These are phyloP conservation scores for Phtheirospermum japonicum DNA, from an alignment of 257 asterid species.

Conservation along the genomic window DNA sequence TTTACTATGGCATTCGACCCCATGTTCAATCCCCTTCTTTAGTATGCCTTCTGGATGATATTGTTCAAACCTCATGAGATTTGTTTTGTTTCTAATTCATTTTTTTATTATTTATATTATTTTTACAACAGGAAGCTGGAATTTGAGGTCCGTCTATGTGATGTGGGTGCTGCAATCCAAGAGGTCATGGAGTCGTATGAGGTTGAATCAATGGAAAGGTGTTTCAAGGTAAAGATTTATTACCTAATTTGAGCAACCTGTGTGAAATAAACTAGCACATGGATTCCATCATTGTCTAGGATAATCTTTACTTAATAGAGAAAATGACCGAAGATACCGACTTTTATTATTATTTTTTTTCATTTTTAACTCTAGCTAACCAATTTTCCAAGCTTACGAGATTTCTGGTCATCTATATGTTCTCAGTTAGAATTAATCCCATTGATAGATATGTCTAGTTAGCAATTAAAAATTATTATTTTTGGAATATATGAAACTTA, in stretches of 20 bases:
- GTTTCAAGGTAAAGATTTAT: slow-evolving; percentile 65
- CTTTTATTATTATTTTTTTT: too few relatives aligned
- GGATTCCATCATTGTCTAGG: too few relatives aligned
- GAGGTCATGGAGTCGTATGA: slow-evolving; percentile 99
- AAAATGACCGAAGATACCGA: too few relatives aligned
- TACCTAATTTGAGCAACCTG: slow-evolving; percentile 16
- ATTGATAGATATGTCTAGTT: too few relatives aligned
- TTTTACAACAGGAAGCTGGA: slow-evolving; percentile 71
- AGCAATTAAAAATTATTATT: too few relatives aligned
- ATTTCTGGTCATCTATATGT: too few relatives aligned
- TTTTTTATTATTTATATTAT: slow-evolving; percentile 14
- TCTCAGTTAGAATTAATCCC: too few relatives aligned
- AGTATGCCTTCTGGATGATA: slow-evolving; percentile 19
- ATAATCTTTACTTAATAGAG: too few relatives aligned
- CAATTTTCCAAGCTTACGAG: too few relatives aligned
- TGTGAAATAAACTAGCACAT: slow-evolving; percentile 5
- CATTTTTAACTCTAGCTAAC: too few relatives aligned
- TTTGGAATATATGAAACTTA: too few relatives aligned
- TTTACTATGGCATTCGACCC: slow-evolving; percentile 97
- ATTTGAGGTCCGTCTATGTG: slow-evolving; percentile 95
- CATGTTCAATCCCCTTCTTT: slow-evolving; percentile 83
- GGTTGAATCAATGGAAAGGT: slow-evolving; percentile 92
- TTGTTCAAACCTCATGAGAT: slow-evolving; percentile 12
- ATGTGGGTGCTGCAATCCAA: slow-evolving; percentile 98
- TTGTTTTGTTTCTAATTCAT: not conserved